phyloP scores from a whole-genome alignment of 2,329 filamentous ascomycete genomes.

The Sporothrix humicola region DNA sequence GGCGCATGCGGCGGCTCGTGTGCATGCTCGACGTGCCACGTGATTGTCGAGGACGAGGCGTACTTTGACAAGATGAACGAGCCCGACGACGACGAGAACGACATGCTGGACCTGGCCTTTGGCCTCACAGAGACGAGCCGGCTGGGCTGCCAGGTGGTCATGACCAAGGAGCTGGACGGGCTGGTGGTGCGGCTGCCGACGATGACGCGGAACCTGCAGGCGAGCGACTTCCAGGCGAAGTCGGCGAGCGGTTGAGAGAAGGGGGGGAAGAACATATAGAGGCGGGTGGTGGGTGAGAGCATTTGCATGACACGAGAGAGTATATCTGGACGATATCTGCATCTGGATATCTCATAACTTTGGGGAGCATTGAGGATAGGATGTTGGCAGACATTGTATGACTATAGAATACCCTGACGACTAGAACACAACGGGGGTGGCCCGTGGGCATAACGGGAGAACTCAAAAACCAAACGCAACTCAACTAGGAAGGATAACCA shows the following conservation, averaged over 20 bases:
- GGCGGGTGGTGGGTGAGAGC: not conserved
- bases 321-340: not conserved
- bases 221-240: constrained; percentile 76
- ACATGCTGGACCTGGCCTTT: constrained; percentile 90
- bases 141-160: constrained; percentile 87
- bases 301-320: not conserved
- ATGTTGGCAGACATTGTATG: constrained; percentile 14
- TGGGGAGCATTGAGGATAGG: not conserved
- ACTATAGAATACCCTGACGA: constrained; percentile 27
- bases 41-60: constrained; percentile 76
- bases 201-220: constrained; percentile 96
- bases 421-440: constrained; percentile 17
- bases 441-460: not conserved
- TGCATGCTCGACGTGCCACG: constrained; percentile 91
- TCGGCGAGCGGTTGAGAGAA: constrained; percentile 12
- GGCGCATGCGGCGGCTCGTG: constrained; percentile 94
- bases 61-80: constrained; percentile 80
- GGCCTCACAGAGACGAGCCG: constrained; percentile 84
- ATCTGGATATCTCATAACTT: not conserved
- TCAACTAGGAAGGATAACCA: constrained; percentile 10
- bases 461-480: constrained; percentile 25
- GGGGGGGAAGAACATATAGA: not conserved
- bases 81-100: constrained; percentile 80
- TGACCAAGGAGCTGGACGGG: constrained; percentile 89
- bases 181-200: constrained; percentile 82